These are phyloP conservation scores for Endothia cerciana DNA, from an alignment of 2,329 filamentous ascomycete species.

Conservation along the genomic window DNA sequence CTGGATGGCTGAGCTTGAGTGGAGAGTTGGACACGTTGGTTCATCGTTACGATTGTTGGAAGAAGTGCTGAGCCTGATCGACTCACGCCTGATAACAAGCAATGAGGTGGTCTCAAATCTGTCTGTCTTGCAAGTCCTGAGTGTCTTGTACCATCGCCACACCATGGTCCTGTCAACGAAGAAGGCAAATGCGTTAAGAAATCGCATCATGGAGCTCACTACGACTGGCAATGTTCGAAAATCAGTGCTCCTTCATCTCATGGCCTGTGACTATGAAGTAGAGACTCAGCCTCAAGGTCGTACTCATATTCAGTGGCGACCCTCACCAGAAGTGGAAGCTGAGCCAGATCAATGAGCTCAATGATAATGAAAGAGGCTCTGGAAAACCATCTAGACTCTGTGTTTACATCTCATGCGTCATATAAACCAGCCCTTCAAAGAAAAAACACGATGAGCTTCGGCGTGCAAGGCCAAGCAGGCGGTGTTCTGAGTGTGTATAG, in stretches of 20 bases:
- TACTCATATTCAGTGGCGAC: background rate
- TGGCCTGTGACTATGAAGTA: background rate
- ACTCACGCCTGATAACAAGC: background rate
- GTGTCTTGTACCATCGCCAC: slow-evolving; percentile 2
- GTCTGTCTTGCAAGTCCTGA: background rate
- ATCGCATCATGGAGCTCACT: background rate
- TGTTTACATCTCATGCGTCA: background rate
- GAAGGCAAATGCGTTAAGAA: background rate
- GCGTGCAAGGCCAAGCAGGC: too few relatives aligned
- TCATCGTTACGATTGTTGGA: background rate
- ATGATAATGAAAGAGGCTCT: background rate
- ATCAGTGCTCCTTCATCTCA: background rate
- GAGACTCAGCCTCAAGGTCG: background rate
- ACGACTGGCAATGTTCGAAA: background rate
- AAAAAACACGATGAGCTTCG: too few relatives aligned
- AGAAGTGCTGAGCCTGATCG: background rate
- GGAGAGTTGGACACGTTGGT: background rate
- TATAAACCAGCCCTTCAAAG: too few relatives aligned
- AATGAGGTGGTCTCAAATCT: background rate
- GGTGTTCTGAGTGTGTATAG: too few relatives aligned
- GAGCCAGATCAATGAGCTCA: background rate
- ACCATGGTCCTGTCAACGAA: background rate
- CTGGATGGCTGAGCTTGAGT: slow-evolving; percentile 9
- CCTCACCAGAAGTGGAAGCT: background rate
- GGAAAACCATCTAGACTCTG: background rate